phyloP scores from a whole-genome alignment of 2,329 filamentous ascomycete genomes.

The Fusarium dimerum region DNA sequence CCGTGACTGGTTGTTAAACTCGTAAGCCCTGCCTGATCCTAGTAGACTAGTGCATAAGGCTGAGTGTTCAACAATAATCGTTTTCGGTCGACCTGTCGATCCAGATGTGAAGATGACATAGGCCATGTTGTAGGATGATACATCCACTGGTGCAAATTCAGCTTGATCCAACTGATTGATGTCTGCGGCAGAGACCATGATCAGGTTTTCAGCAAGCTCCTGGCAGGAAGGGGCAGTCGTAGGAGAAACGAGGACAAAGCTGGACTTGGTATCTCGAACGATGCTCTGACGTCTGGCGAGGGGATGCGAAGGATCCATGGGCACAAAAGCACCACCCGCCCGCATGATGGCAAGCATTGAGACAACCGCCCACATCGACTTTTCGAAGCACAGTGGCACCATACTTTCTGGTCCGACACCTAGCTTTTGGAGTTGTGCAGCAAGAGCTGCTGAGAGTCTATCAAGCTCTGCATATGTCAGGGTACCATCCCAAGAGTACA shows the following conservation, averaged over 20 bases:
- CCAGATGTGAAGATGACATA: slow-evolving; percentile 25
- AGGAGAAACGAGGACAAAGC: slow-evolving; percentile 15
- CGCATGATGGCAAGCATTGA: slow-evolving; percentile 20
- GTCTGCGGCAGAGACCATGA: slow-evolving; percentile 4
- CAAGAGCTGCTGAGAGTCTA: slow-evolving; percentile 11
- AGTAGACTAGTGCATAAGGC: too few species aligned
- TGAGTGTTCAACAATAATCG: slow-evolving; percentile 19
- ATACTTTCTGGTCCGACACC: slow-evolving; percentile 7
- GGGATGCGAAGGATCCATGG: slow-evolving; percentile 19
- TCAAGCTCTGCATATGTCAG: slow-evolving; percentile 23
- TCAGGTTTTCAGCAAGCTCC: not conserved
- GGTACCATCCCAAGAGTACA: slow-evolving; percentile 18
- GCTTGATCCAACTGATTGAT: not conserved
- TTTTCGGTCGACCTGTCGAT: slow-evolving; percentile 16
- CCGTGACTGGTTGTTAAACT: slow-evolving; percentile 6
- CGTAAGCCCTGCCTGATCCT: slow-evolving; percentile 14
- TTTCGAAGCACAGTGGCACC: slow-evolving; percentile 19
- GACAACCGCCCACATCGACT: slow-evolving; percentile 14
- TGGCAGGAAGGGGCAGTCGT: too few species aligned
- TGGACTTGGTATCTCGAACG: slow-evolving; percentile 10
- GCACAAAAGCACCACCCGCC: slow-evolving; percentile 16
- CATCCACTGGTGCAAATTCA: slow-evolving; percentile 3
- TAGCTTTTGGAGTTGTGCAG: slow-evolving; percentile 1
- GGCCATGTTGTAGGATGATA: slow-evolving; percentile 11
- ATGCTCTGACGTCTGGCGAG: slow-evolving; percentile 17